Percentiles rank a stretch among this genome's conserved stretches.
Conservation (phyloP, 371 early-diverging fungal genomes). For the Mortierella sp. region DNA sequence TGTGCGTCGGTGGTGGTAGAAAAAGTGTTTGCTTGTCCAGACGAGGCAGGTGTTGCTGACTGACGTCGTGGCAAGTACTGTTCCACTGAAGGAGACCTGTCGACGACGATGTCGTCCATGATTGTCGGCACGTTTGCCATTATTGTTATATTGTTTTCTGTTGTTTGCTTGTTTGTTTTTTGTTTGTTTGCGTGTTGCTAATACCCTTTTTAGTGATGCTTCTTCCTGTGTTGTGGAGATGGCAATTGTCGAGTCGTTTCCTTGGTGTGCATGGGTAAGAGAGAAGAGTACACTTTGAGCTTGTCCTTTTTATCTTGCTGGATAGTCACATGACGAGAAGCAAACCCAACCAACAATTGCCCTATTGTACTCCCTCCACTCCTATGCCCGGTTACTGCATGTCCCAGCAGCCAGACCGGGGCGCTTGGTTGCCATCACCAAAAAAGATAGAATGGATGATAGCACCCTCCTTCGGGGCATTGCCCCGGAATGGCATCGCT, state of each 20-base stretch:
- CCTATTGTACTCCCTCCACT: no score
- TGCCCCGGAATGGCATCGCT: neutral
- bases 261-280: neutral
- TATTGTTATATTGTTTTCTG: constrained; percentile 6
- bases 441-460: neutral
- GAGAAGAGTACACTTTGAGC: neutral
- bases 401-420: no score
- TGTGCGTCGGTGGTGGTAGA: neutral
- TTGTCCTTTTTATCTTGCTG: neutral
- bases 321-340: neutral
- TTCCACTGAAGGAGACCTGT: constrained; percentile 35
- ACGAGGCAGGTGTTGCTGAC: constrained; percentile 7
- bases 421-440: no score
- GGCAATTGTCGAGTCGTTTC: neutral
- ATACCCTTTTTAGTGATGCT: neutral
- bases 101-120: constrained; percentile 59
- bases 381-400: no score
- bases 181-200: neutral
- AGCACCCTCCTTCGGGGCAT: neutral
- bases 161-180: neutral
- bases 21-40: constrained; percentile 1
- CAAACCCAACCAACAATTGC: no score
- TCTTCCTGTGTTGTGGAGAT: neutral
- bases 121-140: constrained; percentile 42
- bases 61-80: constrained; percentile 41